phyloP scores from a whole-genome alignment of 2,329 filamentous ascomycete species.

The Aspergillus japonicus region DNA sequence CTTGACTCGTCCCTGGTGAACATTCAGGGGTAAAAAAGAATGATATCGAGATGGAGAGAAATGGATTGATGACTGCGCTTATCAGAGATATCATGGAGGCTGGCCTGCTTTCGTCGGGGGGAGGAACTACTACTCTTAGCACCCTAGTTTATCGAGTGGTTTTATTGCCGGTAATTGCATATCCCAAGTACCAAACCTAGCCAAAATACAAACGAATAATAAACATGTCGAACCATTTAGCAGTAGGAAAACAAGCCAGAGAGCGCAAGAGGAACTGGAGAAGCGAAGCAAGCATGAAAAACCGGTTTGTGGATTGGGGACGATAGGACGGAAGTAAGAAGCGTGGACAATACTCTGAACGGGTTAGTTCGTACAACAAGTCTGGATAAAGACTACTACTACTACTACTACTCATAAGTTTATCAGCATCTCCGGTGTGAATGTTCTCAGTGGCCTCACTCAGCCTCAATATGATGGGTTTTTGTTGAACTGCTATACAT shows the following conservation, averaged over 20 bases:
- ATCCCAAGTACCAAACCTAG: neutral
- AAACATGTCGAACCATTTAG: too few species aligned
- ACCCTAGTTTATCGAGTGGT: neutral
- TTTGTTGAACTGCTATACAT: too few species aligned
- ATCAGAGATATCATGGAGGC: neutral
- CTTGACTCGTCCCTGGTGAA: neutral
- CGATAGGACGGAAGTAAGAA: neutral
- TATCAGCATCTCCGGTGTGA: neutral
- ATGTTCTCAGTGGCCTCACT: neutral
- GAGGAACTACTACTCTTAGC: neutral
- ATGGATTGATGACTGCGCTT: neutral
- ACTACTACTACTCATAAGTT: too few species aligned
- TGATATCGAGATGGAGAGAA: neutral
- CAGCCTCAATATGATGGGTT: neutral
- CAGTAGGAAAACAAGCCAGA: neutral
- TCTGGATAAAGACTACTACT: neutral
- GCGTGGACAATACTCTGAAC: slow-evolving; percentile 7
- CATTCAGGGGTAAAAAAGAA: neutral
- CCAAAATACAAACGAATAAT: too few species aligned
- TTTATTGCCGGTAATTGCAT: neutral
- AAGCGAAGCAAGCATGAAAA: neutral
- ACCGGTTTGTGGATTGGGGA: slow-evolving; percentile 4
- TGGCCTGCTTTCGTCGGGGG: neutral
- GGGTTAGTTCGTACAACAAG: neutral
- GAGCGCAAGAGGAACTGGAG: neutral